Conservation (phyloP, 2,329 filamentous ascomycete species). For the Pyrenochaeta sp. region DNA sequence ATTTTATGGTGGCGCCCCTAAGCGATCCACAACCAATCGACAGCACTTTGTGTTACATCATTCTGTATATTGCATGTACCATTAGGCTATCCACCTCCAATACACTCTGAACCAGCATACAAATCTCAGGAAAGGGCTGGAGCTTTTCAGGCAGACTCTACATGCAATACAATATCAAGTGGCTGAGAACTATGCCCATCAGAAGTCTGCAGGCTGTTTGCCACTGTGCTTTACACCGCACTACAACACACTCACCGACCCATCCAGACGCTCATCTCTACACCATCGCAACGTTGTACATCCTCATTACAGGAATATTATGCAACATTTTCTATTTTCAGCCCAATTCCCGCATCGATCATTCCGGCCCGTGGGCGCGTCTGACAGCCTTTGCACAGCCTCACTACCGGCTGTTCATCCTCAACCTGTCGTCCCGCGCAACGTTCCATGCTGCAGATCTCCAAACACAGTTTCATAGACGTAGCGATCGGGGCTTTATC, state of each 20-base stretch:
- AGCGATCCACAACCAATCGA: too few species aligned
- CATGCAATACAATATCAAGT: too few species aligned
- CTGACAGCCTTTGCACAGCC: slow-evolving; percentile 30
- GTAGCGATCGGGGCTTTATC: not conserved
- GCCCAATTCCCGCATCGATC: slow-evolving; percentile 4
- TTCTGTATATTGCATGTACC: not conserved
- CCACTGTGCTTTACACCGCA: too few species aligned
- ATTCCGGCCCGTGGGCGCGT: slow-evolving; percentile 18
- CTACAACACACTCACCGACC: too few species aligned
- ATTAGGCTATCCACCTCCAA: not conserved
- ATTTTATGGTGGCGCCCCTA: not conserved
- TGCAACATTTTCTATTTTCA: not conserved
- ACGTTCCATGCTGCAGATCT: slow-evolving; percentile 19
- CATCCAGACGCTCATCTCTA: not conserved
- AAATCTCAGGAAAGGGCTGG: not conserved
- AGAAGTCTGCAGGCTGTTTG: too few species aligned
- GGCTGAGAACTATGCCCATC: too few species aligned
- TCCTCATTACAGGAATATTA: too few species aligned
- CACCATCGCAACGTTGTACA: too few species aligned
- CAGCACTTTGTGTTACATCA: too few species aligned
- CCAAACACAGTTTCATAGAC: slow-evolving; percentile 1
- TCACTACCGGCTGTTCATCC: slow-evolving; percentile 15
- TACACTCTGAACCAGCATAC: not conserved
- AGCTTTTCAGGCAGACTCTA: too few species aligned
- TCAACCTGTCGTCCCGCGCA: slow-evolving; percentile 6